phyloP scores from a whole-genome alignment of 768 basidiomycete genomes.

The Hortiboletus flavorubellus region DNA sequence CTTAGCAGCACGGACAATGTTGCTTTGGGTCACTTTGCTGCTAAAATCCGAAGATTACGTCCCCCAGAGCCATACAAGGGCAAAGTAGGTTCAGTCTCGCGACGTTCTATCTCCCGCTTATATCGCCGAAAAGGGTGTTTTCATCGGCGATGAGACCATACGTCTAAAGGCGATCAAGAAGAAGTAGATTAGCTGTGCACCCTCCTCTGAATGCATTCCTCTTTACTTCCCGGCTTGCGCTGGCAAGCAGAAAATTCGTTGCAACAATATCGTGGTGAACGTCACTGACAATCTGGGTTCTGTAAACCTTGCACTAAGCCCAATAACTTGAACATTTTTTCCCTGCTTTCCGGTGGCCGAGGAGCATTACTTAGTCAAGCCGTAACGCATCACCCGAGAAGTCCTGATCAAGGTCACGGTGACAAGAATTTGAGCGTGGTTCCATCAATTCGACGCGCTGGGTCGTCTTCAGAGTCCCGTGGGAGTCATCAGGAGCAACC shows the following conservation, averaged over 20 bases:
- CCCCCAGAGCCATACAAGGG: conserved; percentile 98
- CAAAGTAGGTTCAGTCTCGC: conserved; percentile 60
- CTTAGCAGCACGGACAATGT: conserved; percentile 88
- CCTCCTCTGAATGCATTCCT: conserved; percentile 2
- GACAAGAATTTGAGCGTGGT: not conserved
- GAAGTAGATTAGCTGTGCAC: conserved; percentile 57
- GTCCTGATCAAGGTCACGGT: no score
- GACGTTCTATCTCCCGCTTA: not conserved
- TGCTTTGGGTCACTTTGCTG: conserved; percentile 81
- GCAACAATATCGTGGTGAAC: not conserved
- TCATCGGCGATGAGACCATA: conserved; percentile 90
- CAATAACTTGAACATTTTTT: not conserved
- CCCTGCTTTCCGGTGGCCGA: not conserved
- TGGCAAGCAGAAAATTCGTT: not conserved
- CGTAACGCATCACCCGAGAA: not conserved
- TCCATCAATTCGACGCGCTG: not conserved
- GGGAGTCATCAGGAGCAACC: not conserved
- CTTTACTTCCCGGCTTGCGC: not conserved
- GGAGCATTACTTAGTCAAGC: not conserved
- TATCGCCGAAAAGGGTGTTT: conserved; percentile 65
- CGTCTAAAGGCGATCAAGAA: conserved; percentile 92
- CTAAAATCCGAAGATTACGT: conserved; percentile 77
- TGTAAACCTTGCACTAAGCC: not conserved
- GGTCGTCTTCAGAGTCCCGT: not conserved
- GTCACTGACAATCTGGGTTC: not conserved